Conservation (phyloP, 345 rosid genomes). For the Sisymbrium irio region DNA sequence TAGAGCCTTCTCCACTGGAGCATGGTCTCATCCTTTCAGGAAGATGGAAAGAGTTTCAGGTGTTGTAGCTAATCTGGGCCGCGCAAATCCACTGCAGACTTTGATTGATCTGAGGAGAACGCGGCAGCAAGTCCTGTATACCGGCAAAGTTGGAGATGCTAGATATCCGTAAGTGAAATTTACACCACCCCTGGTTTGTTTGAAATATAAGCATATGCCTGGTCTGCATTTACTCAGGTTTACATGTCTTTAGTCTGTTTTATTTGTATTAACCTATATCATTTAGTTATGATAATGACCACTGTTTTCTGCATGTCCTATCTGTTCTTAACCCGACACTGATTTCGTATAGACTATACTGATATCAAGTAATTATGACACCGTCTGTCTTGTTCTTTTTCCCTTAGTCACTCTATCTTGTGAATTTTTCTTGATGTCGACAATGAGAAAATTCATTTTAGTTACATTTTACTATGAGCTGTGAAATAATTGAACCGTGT, state of each 20-base stretch:
- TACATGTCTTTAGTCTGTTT: constrained; percentile 11
- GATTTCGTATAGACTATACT: neutral
- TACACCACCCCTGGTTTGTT: neutral
- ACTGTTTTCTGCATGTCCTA: neutral
- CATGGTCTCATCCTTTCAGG: constrained; percentile 89
- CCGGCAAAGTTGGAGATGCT: constrained; percentile 97
- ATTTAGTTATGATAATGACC: neutral
- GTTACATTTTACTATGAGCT: neutral
- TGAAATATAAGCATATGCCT: neutral
- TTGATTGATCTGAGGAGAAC: constrained; percentile 79
- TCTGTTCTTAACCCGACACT: neutral
- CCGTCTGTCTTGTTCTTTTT: constrained; percentile 5
- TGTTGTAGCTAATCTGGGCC: constrained; percentile 81
- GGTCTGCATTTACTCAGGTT: constrained; percentile 13
- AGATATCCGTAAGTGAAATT: constrained; percentile 83
- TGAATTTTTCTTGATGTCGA: constrained; percentile 2
- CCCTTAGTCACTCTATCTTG: neutral
- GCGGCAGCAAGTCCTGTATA: constrained; percentile 75
- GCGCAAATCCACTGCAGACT: constrained; percentile 85
- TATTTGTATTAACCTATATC: neutral
- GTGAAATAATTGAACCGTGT: neutral
- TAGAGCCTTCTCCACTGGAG: constrained; percentile 98
- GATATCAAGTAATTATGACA: neutral
- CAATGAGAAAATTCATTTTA: neutral
- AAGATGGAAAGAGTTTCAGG: constrained; percentile 87